Base-by-base conservation (phyloP, 805 yeast species). In the Candida qinlingensis region DNA sequence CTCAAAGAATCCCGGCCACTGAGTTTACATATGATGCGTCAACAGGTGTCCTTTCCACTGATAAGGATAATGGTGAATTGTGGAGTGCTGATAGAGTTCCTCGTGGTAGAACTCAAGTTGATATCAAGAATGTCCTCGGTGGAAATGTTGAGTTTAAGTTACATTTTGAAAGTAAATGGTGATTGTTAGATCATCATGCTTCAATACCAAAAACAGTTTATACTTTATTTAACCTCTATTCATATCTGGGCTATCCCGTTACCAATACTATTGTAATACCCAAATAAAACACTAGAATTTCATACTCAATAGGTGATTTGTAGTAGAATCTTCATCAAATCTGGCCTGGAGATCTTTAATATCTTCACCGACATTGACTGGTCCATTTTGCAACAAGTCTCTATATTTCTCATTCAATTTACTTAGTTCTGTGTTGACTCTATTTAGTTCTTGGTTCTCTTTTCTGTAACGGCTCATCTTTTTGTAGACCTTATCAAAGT, bases 1-100 rank as follows among this genome's bases (percentile, higher is more conserved):
- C 50, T 11, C 47, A 40, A 26, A 31, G 47, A 39, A 27, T 39
- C 6, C 13, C 19, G 9, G 31, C 44, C 9, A 41, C 42, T 7
- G 38, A 45, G 25, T 41, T 47, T 42, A 7, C 26, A 31, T 38
- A 33, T 42, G 45, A 47, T 46, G 51, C 41, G 44, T 19, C 37
- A 6, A 38, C 53, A 1, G 47, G 47, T 3, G 6, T 41, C 6
- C 3, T 50, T 5, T 28, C 38, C 3, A 39, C 47, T 4, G 42
- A 36, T 37, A 38, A 37, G 25, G 28, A 28, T 5, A 37, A 44
- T 28, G 39, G 42, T 31, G 34, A 39, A 13, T 9, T 40, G 10
- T 51, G 52, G 52, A 46, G 47, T 36, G 52, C 54, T 30, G 52
- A 49, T 25, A 39, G 42, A n/a, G 34, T 38, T 7, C 52, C 54